Evolutionary conservation across 768 basidiomycete genomes (phyloP), one percentile per base, ranked within the genome.

Genomic region (Hygrophoropsis aurantiaca): DNA sequence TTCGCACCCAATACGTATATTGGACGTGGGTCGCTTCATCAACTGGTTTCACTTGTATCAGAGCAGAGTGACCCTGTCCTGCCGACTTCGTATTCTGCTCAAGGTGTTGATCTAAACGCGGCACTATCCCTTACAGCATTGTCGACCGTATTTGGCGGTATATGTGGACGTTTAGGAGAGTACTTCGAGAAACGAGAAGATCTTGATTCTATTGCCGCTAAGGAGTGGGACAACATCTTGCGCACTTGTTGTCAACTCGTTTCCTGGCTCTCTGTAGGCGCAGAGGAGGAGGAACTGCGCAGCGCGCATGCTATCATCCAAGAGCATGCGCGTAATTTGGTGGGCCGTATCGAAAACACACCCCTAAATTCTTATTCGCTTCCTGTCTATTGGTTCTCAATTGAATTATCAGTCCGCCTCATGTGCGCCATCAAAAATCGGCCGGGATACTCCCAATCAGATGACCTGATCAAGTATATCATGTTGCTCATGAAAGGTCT

Each of bases 371-470:
- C 55, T 3, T 66, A 76, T 18, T 69, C 68, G 3, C 61, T 85
- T 35, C 58, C 70, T 9, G 53, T 75, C n/a, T 69, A 73, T 26
- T 90, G 87, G 87, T 84, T 85, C 58, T 56, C 72, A 3, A 68
- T 90, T 25, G 86, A 87, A 56, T 45, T 85, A 16, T 68, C 75
- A 3, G 67, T 67, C 27, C 76, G 81, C 15, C 49, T 75, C 19
- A 54, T 46, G 20, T 38, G 46, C 8, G 56, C 59, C 20, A 43
- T 54, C 51, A 68, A 64, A 44, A 54, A 56, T 44, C 52, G 62
- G 38, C 53, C 52, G 41, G 64, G 64, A 9, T 62, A 59, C 34
- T 56, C 52, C 25, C 56, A 64, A 42, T 56, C 62, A 25, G 48
- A 45, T 9, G 45, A 50, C 16, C 27, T 59, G 10, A 44, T 58